These are phyloP conservation scores for Rubia balearica DNA, from an alignment of 305 asterid species.

Conservation along the genomic window DNA sequence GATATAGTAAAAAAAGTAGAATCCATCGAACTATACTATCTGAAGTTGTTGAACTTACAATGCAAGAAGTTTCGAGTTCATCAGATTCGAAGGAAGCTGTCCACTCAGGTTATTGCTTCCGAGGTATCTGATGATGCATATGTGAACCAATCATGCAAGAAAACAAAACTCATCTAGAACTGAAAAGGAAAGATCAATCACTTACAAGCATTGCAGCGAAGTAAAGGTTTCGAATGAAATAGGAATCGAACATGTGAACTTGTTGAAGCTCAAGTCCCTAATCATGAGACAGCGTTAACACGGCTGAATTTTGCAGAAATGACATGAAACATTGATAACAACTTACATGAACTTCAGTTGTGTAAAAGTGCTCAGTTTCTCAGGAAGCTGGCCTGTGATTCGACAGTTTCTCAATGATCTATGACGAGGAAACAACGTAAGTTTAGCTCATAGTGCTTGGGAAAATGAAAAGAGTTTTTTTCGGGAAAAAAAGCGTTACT, in stretches of 20 bases:
- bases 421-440: not conserved
- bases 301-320: not conserved
- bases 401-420: constrained; percentile 60
- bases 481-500: constrained; percentile 4
- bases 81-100: constrained; percentile 39
- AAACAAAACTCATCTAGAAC: not conserved
- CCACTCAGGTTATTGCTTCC: constrained; percentile 63
- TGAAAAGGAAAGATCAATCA: not conserved
- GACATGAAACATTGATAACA: not conserved
- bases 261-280: constrained; percentile 76
- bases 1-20: not conserved
- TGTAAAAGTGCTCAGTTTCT: constrained; percentile 37
- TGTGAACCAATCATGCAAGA: not conserved
- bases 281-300: not conserved
- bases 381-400: constrained; percentile 42
- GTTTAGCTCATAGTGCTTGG: no score
- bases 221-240: constrained; percentile 34
- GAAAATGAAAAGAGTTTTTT: no score
- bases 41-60: constrained; percentile 36
- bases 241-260: constrained; percentile 52
- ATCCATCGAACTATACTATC: not conserved
- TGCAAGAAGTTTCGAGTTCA: constrained; percentile 38
- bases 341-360: constrained; percentile 45
- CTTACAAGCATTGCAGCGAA: constrained; percentile 42
- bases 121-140: constrained; percentile 42